Base-by-base conservation (phyloP, 208 protist genomes). In the Lotmaria passim region DNA sequence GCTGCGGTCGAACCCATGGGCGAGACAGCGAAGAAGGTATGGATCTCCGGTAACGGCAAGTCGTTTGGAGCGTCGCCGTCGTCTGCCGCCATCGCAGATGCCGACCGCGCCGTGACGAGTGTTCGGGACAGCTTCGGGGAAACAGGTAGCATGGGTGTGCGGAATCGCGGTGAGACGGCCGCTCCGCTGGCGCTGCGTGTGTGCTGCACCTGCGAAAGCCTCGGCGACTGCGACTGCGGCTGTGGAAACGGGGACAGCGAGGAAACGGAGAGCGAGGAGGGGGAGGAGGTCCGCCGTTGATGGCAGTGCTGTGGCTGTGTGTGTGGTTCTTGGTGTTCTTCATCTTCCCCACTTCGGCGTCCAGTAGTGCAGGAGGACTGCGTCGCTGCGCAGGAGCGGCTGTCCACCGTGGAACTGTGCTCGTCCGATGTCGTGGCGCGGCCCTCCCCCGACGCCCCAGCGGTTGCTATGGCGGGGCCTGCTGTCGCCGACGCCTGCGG, bases 51-150 rank as follows among this genome's bases (percentile, higher is more conserved):
- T 52, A 67, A 52, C 12, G 60, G 59, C 0, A 75, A 48, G 19
- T 75, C 69, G 38, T 68, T 24, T 1, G 69, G 69, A 21, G 69
- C 69, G 30, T 68, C 52, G 17, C 50, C 47, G 43, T 34, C 24
- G 43, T 23, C 52, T 28, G 30, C n/a, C 15, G 21, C 36, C 23
- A 57, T 47, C 26, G 34, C 31, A 10, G 62, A 17, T 15, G 21
- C 24, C 4, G 41, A 60, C 19, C 23, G 36, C 24, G 47, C 24
- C 1, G 30, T 10, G 19, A 31, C 21, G 2, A 7, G 39, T 17
- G 28, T 19, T 30, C 34, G 31, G 5, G 23, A 5, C 46, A 26
- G 28, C 7, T 47, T 36, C 24, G 43, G 57, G 2, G 57, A 51
- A 8, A 38, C 4, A 28, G 38, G 38, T 28, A 23, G 12, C 7